Conservation (phyloP, 2,329 filamentous ascomycete genomes). For the Aspergillus alliaceus region DNA sequence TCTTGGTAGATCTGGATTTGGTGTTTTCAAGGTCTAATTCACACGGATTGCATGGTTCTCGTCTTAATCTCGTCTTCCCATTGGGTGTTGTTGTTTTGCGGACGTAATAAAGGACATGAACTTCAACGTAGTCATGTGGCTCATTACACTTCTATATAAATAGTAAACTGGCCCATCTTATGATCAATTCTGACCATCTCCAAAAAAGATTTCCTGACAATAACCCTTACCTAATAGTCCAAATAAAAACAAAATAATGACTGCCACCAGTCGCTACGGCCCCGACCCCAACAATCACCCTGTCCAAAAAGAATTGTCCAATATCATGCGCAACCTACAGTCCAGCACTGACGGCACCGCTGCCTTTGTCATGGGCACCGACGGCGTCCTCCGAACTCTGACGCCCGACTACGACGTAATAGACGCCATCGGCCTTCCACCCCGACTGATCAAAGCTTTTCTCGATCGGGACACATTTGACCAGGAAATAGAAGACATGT, state of each 20-base stretch:
- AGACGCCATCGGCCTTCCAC: conserved; percentile 9
- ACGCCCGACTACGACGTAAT: conserved; percentile 4
- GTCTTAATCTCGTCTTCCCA: background rate
- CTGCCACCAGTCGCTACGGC: background rate
- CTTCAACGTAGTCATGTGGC: background rate
- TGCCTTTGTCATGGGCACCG: background rate
- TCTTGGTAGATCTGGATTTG: background rate
- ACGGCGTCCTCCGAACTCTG: conserved; percentile 9
- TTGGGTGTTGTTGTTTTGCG: background rate
- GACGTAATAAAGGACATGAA: background rate
- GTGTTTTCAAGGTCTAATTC: background rate
- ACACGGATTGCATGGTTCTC: background rate
- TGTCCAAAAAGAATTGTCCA: conserved; percentile 9
- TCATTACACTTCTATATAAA: background rate
- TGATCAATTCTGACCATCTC: background rate
- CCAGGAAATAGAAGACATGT: conserved; percentile 5
- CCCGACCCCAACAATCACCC: conserved; percentile 10
- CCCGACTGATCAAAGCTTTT: conserved; percentile 8
- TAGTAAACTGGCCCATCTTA: background rate
- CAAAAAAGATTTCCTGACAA: background rate
- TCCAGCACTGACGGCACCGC: background rate
- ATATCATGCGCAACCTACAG: background rate
- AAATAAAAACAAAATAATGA: background rate
- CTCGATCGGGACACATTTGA: conserved; percentile 6
- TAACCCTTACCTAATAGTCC: background rate